phyloP scores from a whole-genome alignment of 202 grass and related monocot genomes.

The Cymbopogon flexuosus region DNA sequence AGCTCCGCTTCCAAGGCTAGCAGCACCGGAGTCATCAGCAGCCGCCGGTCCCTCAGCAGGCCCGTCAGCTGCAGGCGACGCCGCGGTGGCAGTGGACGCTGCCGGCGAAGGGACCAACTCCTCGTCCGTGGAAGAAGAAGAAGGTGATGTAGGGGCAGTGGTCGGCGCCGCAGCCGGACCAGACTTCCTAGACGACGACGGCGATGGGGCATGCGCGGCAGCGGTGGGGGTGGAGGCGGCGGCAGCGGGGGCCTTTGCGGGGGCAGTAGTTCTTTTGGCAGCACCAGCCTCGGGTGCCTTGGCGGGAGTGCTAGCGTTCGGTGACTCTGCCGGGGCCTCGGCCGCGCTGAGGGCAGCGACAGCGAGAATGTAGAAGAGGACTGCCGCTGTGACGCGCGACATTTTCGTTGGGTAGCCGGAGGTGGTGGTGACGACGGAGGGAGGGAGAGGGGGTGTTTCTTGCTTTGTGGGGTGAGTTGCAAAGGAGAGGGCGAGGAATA shows the following conservation, averaged over 20 bases:
- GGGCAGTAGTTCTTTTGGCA: neutral
- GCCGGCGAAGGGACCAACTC: neutral
- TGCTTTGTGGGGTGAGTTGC: slow-evolving; percentile 47
- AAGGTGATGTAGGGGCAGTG: neutral
- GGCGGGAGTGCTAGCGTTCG: neutral
- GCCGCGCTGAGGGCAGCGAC: neutral
- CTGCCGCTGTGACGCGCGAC: slow-evolving; percentile 22
- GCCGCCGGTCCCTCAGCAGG: slow-evolving; percentile 22
- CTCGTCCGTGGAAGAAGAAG: neutral
- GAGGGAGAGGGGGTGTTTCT: neutral
- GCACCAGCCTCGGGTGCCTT: neutral
- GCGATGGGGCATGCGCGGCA: neutral
- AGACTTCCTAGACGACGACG: neutral
- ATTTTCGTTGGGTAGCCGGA: slow-evolving; percentile 26
- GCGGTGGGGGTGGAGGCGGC: neutral
- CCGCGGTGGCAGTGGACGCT: neutral
- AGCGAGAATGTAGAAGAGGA: slow-evolving; percentile 36
- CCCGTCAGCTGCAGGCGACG: neutral
- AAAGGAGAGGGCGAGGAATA: neutral
- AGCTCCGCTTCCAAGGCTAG: neutral
- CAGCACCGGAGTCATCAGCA: slow-evolving; percentile 29
- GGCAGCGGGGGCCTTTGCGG: neutral
- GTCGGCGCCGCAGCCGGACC: slow-evolving; percentile 11
- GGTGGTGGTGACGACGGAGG: neutral
- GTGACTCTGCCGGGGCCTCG: slow-evolving; percentile 35